Evolutionary conservation across 2,329 filamentous ascomycete species (phyloP).

Genomic region (Chaetoscypha palmicola): DNA sequence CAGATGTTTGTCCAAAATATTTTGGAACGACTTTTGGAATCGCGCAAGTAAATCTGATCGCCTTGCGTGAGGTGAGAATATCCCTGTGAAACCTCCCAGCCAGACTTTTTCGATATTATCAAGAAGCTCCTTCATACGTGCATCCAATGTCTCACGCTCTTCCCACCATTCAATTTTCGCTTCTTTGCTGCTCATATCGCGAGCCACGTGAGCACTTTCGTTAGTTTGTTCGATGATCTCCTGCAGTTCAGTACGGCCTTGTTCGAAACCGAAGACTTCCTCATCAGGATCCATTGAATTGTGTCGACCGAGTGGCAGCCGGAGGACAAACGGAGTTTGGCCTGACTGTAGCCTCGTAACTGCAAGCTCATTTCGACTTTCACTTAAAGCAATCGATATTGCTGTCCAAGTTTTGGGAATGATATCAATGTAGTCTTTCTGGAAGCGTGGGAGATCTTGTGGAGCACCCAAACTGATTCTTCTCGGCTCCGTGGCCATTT

Average conservation of each 20-base stretch:
- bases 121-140: constrained; percentile 68
- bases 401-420: constrained; percentile 79
- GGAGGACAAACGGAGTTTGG: constrained; percentile 75
- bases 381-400: constrained; percentile 76
- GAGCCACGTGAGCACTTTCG: constrained; percentile 67
- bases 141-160: constrained; percentile 73
- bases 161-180: constrained; percentile 85
- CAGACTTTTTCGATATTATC: constrained; percentile 85
- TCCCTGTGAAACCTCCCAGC: constrained; percentile 89
- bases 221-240: constrained; percentile 81
- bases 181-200: constrained; percentile 65
- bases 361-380: constrained; percentile 75
- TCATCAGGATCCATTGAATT: constrained; percentile 72
- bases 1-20: constrained; percentile 73
- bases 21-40: constrained; percentile 73
- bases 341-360: constrained; percentile 77
- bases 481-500: constrained; percentile 36
- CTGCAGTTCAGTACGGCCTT: constrained; percentile 70
- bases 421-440: constrained; percentile 75
- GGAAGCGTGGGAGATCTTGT: constrained; percentile 57
- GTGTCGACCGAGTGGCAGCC: constrained; percentile 76
- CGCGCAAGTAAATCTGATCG: constrained; percentile 59
- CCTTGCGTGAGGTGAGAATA: constrained; percentile 71
- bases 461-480: constrained; percentile 39
- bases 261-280: constrained; percentile 76